Conservation (phyloP, 2,329 filamentous ascomycete species). For the Tolypocladium endophyticum region DNA sequence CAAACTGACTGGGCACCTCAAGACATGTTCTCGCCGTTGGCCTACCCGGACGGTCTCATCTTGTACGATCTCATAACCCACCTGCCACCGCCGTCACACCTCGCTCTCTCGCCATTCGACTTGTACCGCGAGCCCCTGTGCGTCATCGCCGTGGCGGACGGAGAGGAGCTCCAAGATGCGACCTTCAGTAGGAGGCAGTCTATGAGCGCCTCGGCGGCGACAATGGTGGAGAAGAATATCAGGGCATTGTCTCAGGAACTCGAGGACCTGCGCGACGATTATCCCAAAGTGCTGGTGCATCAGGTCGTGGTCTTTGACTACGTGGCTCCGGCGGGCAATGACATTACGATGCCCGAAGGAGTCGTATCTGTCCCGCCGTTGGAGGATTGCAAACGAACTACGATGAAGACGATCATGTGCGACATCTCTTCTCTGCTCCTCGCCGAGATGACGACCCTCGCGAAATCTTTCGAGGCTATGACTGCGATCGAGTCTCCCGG, state of each 20-base stretch:
- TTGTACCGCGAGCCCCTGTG: slow-evolving; percentile 76
- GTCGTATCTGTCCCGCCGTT: slow-evolving; percentile 60
- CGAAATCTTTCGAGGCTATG: slow-evolving; percentile 61
- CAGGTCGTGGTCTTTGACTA: slow-evolving; percentile 75
- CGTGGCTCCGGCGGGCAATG: slow-evolving; percentile 32
- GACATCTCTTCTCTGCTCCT: slow-evolving; percentile 65
- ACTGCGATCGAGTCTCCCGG: slow-evolving; percentile 70
- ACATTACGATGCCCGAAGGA: slow-evolving; percentile 52
- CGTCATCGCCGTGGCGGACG: slow-evolving; percentile 78
- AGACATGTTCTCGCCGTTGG: slow-evolving; percentile 92
- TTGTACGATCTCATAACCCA: slow-evolving; percentile 82
- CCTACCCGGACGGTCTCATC: slow-evolving; percentile 75
- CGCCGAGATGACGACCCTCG: slow-evolving; percentile 65
- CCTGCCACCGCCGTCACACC: slow-evolving; percentile 66
- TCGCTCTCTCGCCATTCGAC: slow-evolving; percentile 79
- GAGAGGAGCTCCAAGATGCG: slow-evolving; percentile 50
- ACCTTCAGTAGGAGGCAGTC: slow-evolving; percentile 45
- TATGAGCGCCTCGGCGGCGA: slow-evolving; percentile 36
- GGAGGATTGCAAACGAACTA: slow-evolving; percentile 61
- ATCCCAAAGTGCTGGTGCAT: slow-evolving; percentile 67
- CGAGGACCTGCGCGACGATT: slow-evolving; percentile 59
- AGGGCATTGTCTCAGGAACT: slow-evolving; percentile 55
- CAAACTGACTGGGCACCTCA: slow-evolving; percentile 9
- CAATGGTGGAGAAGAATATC: slow-evolving; percentile 45
- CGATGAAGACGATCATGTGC: slow-evolving; percentile 72